Conservation (phyloP, 257 asterid species). For the Fraxinus excelsior region DNA sequence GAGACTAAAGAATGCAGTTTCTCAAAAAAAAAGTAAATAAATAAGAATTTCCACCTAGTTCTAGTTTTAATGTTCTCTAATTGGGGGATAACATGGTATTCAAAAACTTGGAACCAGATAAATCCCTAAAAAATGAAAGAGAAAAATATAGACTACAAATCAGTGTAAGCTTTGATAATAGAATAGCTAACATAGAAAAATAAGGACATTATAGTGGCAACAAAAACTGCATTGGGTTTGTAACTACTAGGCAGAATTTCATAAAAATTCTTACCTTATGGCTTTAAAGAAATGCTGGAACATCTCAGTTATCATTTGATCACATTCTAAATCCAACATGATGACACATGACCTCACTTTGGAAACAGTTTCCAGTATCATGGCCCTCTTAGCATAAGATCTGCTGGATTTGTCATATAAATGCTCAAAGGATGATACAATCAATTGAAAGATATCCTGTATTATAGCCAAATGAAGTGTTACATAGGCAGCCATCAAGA, state of each 20-base stretch:
- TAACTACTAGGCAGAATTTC: conserved; percentile 3
- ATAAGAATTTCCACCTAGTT: conserved; percentile 51
- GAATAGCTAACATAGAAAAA: conserved; percentile 5
- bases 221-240: conserved; percentile 16
- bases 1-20: background rate
- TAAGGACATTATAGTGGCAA: conserved; percentile 3
- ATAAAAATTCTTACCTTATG: conserved; percentile 57
- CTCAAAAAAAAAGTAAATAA: background rate
- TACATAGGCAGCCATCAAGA: conserved; percentile 22
- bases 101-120: background rate
- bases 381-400: conserved; percentile 67
- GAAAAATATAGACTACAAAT: background rate
- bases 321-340: conserved; percentile 97
- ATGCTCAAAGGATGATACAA: conserved; percentile 80
- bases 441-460: conserved; percentile 87
- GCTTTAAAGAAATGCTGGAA: conserved; percentile 74
- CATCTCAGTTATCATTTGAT: conserved; percentile 82
- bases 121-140: background rate
- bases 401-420: conserved; percentile 68
- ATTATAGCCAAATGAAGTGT: conserved; percentile 31
- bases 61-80: background rate
- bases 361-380: conserved; percentile 90
- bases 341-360: conserved; percentile 93
- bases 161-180: background rate
- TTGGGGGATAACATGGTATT: conserved; percentile 4